phyloP scores from a whole-genome alignment of 208 protist genomes.

The Trypanosoma avium region DNA sequence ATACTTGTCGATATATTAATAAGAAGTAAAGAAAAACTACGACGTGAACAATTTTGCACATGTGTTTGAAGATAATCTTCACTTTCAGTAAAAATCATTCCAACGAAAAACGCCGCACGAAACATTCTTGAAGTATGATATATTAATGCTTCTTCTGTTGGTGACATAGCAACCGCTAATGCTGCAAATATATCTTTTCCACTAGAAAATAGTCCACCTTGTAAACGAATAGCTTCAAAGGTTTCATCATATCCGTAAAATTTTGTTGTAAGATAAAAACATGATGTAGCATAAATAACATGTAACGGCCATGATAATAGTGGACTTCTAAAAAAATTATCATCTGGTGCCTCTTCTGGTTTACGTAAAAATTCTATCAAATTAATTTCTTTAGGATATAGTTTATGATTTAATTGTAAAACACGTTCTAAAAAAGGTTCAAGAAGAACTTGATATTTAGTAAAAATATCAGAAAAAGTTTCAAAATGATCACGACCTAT shows the following conservation, averaged over 20 bases:
- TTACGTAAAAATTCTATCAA: constrained; percentile 20
- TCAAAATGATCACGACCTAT: constrained; percentile 57
- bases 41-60: constrained; percentile 25
- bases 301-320: constrained; percentile 68
- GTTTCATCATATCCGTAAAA: constrained; percentile 43
- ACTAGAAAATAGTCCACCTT: constrained; percentile 45
- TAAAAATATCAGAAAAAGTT: constrained; percentile 46
- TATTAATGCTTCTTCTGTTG: constrained; percentile 40
- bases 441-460: constrained; percentile 32
- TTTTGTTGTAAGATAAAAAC: constrained; percentile 63
- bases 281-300: constrained; percentile 67
- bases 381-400: constrained; percentile 17
- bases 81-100: constrained; percentile 40
- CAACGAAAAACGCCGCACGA: constrained; percentile 63
- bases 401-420: not conserved
- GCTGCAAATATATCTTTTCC: constrained; percentile 76
- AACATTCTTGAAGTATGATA: constrained; percentile 53
- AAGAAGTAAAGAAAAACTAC: constrained; percentile 56
- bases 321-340: constrained; percentile 63
- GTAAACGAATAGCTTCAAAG: constrained; percentile 30
- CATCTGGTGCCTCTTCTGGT: constrained; percentile 14
- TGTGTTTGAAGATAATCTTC: constrained; percentile 35
- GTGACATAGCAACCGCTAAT: constrained; percentile 68
- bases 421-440: constrained; percentile 36
- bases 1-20: constrained; percentile 73